These are phyloP conservation scores for Apophysomyces ossiformis DNA, from an alignment of 371 early-diverging fungal species.

Conservation along the genomic window DNA sequence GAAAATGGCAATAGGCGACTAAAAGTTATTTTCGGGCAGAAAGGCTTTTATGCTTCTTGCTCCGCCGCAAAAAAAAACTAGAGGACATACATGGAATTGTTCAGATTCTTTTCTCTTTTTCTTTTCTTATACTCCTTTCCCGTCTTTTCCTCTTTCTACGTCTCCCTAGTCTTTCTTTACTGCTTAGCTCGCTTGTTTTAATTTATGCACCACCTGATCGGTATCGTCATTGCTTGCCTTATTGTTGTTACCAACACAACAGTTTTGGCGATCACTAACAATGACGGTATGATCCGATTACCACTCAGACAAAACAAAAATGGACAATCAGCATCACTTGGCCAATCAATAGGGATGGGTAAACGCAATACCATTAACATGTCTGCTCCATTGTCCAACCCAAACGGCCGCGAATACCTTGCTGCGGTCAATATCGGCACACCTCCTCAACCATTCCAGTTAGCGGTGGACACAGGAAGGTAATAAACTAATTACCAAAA, in stretches of 20 bases:
- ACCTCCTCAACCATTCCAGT: constrained; percentile 38
- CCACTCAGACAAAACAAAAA: constrained; percentile 21
- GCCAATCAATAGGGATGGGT: background rate
- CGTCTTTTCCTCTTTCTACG: constrained; percentile 5
- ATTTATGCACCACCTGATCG: constrained; percentile 7
- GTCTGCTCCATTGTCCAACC: constrained; percentile 27
- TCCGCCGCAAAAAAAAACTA: background rate
- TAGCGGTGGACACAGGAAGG: constrained; percentile 48
- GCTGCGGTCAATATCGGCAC: constrained; percentile 38
- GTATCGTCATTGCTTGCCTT: constrained; percentile 13
- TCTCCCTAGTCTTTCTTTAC: background rate
- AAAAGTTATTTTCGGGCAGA: constrained; percentile 11
- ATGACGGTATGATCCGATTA: constrained; percentile 15
- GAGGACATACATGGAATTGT: background rate
- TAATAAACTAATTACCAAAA: constrained; percentile 15
- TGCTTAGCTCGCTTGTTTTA: background rate
- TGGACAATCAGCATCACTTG: constrained; percentile 22
- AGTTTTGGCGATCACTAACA: constrained; percentile 4
- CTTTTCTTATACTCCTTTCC: constrained; percentile 1
- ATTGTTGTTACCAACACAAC: constrained; percentile 8
- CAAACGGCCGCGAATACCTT: constrained; percentile 34
- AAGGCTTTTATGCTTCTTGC: background rate
- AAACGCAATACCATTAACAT: constrained; percentile 12
- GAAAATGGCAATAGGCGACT: constrained; percentile 1
- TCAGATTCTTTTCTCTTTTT: background rate